A percentile compares a stretch with the other conserved stretches of the same genome.
Conservation (phyloP, 139 green algal species). For the Picochlorum sp. region DNA sequence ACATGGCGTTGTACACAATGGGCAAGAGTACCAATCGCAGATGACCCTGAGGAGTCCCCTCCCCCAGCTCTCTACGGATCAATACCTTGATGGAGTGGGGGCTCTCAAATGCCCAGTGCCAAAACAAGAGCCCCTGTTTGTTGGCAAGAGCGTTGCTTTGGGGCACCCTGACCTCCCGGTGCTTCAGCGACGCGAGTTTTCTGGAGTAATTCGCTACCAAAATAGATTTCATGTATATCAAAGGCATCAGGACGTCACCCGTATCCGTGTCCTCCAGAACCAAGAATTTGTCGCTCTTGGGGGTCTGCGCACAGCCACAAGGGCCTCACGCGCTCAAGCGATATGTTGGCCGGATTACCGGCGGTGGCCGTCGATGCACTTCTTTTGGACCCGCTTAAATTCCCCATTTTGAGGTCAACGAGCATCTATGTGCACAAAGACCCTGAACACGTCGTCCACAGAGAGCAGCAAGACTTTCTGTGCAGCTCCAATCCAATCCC, state of each 20-base stretch:
- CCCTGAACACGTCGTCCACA: too few relatives aligned
- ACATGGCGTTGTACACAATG: constrained; percentile 58
- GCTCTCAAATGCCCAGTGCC: constrained; percentile 52
- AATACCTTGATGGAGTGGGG: constrained; percentile 37
- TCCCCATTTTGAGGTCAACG: too few relatives aligned
- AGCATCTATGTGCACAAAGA: too few relatives aligned
- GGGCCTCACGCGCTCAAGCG: constrained; percentile 8
- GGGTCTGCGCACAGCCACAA: constrained; percentile 14
- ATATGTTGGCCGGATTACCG: constrained; percentile 15
- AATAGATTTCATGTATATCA: constrained; percentile 51
- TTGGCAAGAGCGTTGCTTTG: background rate
- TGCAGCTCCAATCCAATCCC: too few relatives aligned
- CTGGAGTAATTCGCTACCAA: constrained; percentile 50
- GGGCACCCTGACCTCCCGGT: constrained; percentile 29
- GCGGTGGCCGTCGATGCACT: background rate
- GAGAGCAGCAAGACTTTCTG: too few relatives aligned
- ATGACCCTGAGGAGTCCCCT: constrained; percentile 40
- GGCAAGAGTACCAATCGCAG: constrained; percentile 44
- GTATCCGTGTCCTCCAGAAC: constrained; percentile 54
- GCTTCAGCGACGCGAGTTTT: constrained; percentile 45
- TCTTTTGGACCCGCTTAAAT: too few relatives aligned
- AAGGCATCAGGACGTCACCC: constrained; percentile 49
- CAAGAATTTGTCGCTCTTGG: constrained; percentile 26
- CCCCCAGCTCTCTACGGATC: constrained; percentile 31
- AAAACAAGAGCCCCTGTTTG: constrained; percentile 32